Evolutionary conservation across 2,329 filamentous ascomycete species (phyloP).

Genomic region (Macrophomina pseudophaseolina): DNA sequence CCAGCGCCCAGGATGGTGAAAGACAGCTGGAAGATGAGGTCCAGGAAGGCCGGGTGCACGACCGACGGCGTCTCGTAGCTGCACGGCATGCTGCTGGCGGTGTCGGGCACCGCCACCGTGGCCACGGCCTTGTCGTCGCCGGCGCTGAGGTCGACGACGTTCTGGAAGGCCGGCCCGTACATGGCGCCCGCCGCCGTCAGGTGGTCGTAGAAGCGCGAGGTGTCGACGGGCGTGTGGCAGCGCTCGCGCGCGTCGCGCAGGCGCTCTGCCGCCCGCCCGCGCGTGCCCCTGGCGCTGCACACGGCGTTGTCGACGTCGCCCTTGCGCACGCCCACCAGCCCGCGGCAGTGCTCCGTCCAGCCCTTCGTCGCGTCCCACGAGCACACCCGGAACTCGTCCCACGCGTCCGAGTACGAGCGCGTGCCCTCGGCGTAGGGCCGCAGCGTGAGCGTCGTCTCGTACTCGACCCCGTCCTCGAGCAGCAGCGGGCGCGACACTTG

Average conservation of each 20-base stretch:
- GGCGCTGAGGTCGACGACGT: background rate
- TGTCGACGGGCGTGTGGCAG: background rate
- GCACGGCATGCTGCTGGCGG: conserved; percentile 14
- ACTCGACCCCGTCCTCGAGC: conserved; percentile 17
- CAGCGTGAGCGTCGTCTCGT: background rate
- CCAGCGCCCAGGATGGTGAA: conserved; percentile 22
- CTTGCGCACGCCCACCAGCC: conserved; percentile 20
- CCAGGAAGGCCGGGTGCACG: conserved; percentile 24
- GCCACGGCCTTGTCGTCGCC: background rate
- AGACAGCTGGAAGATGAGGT: conserved; percentile 23
- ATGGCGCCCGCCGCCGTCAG: conserved; percentile 11
- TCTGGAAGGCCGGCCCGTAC: conserved; percentile 22
- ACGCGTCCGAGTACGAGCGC: conserved; percentile 13
- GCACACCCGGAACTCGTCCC: conserved; percentile 27
- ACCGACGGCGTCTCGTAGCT: conserved; percentile 16
- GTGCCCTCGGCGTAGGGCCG: conserved; percentile 18
- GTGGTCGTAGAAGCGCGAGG: conserved; percentile 3
- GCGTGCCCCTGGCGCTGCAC: background rate
- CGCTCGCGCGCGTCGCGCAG: background rate
- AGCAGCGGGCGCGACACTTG: conserved; percentile 11
- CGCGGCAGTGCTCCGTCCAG: conserved; percentile 26
- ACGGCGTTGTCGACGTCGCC: conserved; percentile 12
- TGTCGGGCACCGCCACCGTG: conserved; percentile 15
- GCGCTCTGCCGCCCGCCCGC: background rate
- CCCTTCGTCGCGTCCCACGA: conserved; percentile 13